phyloP scores from a whole-genome alignment of 768 basidiomycete genomes.

The Dictyophora rubrovolvata region DNA sequence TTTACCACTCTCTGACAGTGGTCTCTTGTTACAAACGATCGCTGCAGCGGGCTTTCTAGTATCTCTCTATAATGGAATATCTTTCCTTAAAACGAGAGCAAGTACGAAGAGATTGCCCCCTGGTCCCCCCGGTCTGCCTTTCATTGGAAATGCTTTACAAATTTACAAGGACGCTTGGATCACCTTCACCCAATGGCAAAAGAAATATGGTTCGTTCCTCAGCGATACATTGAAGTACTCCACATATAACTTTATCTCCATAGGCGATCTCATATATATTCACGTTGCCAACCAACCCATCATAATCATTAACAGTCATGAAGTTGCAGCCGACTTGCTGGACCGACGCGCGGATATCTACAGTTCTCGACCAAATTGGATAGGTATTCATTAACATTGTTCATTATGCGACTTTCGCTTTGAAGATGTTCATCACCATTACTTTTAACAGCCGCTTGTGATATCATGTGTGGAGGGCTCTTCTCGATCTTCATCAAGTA shows the following conservation, averaged over 20 bases:
- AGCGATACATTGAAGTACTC: neutral
- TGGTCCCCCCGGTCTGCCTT: constrained; percentile 9
- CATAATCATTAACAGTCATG: constrained; percentile 25
- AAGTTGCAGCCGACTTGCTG: constrained; percentile 26
- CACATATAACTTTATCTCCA: neutral
- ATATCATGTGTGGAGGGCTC: neutral
- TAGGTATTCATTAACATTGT: neutral
- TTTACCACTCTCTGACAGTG: neutral
- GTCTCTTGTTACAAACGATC: neutral
- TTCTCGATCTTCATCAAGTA: neutral
- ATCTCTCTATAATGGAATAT: neutral
- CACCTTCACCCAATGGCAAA: constrained; percentile 7
- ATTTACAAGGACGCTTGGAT: neutral
- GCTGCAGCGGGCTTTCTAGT: neutral
- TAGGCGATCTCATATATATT: constrained; percentile 18
- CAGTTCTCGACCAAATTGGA: neutral
- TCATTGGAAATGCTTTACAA: constrained; percentile 12
- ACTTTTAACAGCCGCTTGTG: neutral
- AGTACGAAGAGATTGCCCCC: constrained; percentile 9
- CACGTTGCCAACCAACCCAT: constrained; percentile 18
- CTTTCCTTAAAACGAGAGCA: neutral
- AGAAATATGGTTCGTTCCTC: constrained; percentile 8
- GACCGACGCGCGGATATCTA: constrained; percentile 29
- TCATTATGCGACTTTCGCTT: too few relatives aligned
- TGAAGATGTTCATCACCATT: too few relatives aligned